These are phyloP conservation scores for Leucocoprinus sp. DNA, from an alignment of 768 basidiomycete species.

Conservation along the genomic window DNA sequence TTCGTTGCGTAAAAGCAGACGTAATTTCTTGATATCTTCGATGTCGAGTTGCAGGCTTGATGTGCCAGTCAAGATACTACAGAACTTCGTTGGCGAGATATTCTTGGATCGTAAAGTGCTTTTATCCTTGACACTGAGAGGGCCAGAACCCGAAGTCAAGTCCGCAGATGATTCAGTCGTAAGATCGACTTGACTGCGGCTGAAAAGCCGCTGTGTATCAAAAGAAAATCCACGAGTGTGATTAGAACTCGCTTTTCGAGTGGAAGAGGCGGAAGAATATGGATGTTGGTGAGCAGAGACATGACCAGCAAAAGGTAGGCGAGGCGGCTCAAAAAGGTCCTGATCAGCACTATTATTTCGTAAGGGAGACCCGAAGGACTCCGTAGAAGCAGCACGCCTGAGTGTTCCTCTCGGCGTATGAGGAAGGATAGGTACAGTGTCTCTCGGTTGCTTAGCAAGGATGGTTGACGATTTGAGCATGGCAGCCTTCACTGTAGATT, in stretches of 20 bases:
- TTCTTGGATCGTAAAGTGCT: slow-evolving; percentile 32
- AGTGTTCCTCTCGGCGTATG: slow-evolving; percentile 44
- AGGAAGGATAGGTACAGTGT: slow-evolving; percentile 25
- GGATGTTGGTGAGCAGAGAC: slow-evolving; percentile 34
- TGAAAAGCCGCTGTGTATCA: slow-evolving; percentile 44
- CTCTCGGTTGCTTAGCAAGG: slow-evolving; percentile 35
- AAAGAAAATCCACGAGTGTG: slow-evolving; percentile 59
- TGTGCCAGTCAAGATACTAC: slow-evolving; percentile 55
- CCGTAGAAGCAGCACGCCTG: slow-evolving; percentile 66
- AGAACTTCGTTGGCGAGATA: slow-evolving; percentile 57
- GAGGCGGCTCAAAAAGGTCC: slow-evolving; percentile 32
- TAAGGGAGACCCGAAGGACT: slow-evolving; percentile 56
- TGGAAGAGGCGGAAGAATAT: slow-evolving; percentile 26
- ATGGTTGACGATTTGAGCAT: slow-evolving; percentile 84
- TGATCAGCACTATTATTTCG: slow-evolving; percentile 26
- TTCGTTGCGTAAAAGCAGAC: slow-evolving; percentile 84
- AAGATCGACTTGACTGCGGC: slow-evolving; percentile 44
- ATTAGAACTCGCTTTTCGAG: slow-evolving; percentile 29
- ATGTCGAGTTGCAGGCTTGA: slow-evolving; percentile 77
- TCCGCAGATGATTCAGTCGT: slow-evolving; percentile 31
- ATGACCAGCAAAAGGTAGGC: slow-evolving; percentile 26
- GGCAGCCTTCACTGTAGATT: slow-evolving; percentile 79
- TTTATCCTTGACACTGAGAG: slow-evolving; percentile 44
- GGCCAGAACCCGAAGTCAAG: slow-evolving; percentile 25
- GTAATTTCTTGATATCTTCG: slow-evolving; percentile 78